These are phyloP conservation scores for Waitea zeae DNA, from an alignment of 1,284 basidiomycete species.

Conservation along the genomic window DNA sequence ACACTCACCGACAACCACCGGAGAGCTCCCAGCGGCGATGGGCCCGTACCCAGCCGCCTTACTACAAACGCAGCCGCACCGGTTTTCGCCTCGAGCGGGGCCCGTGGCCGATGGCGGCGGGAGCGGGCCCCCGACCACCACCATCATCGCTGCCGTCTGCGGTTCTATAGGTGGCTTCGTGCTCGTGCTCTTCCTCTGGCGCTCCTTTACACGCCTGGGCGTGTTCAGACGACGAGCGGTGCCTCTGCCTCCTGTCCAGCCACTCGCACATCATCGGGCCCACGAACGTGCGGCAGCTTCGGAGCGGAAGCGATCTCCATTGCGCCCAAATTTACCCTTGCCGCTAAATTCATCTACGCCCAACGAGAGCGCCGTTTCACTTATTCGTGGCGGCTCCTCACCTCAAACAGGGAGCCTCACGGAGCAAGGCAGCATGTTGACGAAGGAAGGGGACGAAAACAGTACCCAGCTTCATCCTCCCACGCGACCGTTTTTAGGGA, in stretches of 20 bases:
- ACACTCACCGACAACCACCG: no score
- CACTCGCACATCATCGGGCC: constrained; percentile 38
- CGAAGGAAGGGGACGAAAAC: neutral
- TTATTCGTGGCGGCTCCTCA: neutral
- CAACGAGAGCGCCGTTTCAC: neutral
- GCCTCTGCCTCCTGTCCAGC: constrained; percentile 40
- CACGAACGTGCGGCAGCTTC: constrained; percentile 21
- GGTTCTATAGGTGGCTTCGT: constrained; percentile 21
- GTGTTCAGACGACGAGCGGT: constrained; percentile 14
- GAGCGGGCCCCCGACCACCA: no score
- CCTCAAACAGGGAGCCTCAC: neutral
- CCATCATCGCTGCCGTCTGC: constrained; percentile 29
- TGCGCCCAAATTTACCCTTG: constrained; percentile 10
- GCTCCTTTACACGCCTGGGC: constrained; percentile 18
- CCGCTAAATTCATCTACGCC: constrained; percentile 7
- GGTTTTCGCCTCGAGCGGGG: no score
- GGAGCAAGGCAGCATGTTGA: neutral
- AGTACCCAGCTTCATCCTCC: no score
- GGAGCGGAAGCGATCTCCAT: constrained; percentile 10
- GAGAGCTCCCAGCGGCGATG: no score
- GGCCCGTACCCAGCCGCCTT: no score
- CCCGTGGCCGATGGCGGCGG: no score
- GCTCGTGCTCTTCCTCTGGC: constrained; percentile 20
- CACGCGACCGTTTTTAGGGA: no score
- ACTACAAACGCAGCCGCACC: no score